phyloP scores from a whole-genome alignment of 2,329 filamentous ascomycete genomes.

The Daldinia sp. region DNA sequence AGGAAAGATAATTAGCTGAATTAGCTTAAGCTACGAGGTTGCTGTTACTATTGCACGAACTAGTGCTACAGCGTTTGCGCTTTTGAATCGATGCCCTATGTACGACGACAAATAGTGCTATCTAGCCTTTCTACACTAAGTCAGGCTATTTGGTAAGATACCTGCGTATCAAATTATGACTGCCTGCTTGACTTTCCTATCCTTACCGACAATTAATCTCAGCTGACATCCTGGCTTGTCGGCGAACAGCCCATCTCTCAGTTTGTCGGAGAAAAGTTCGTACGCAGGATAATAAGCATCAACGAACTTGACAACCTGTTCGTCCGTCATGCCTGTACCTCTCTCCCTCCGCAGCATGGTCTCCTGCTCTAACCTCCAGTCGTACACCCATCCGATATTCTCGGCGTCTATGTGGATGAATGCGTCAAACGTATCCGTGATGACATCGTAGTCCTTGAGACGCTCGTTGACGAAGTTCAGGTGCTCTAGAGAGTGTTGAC shows the following conservation, averaged over 20 bases:
- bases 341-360: slow-evolving; percentile 69
- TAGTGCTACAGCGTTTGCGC: slow-evolving; percentile 15
- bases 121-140: slow-evolving; percentile 4
- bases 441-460: slow-evolving; percentile 56
- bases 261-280: slow-evolving; percentile 69
- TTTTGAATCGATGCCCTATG: not conserved
- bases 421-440: slow-evolving; percentile 61
- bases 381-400: slow-evolving; percentile 78
- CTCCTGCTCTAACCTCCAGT: slow-evolving; percentile 86
- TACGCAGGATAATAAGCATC: slow-evolving; percentile 75
- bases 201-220: slow-evolving; percentile 66
- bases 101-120: slow-evolving; percentile 7
- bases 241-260: slow-evolving; percentile 65
- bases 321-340: slow-evolving; percentile 82
- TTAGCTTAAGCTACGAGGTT: slow-evolving; percentile 12
- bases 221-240: slow-evolving; percentile 63
- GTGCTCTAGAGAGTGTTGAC: slow-evolving; percentile 57
- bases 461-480: slow-evolving; percentile 60
- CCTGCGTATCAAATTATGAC: slow-evolving; percentile 55
- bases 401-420: slow-evolving; percentile 73
- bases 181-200: slow-evolving; percentile 67
- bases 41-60: slow-evolving; percentile 13
- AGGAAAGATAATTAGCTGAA: not conserved
- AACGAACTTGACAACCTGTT: slow-evolving; percentile 79
- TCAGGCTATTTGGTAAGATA: slow-evolving; percentile 35